These are phyloP conservation scores for Colletotrichum zoysiae DNA, from an alignment of 2,329 filamentous ascomycete species.

Conservation along the genomic window DNA sequence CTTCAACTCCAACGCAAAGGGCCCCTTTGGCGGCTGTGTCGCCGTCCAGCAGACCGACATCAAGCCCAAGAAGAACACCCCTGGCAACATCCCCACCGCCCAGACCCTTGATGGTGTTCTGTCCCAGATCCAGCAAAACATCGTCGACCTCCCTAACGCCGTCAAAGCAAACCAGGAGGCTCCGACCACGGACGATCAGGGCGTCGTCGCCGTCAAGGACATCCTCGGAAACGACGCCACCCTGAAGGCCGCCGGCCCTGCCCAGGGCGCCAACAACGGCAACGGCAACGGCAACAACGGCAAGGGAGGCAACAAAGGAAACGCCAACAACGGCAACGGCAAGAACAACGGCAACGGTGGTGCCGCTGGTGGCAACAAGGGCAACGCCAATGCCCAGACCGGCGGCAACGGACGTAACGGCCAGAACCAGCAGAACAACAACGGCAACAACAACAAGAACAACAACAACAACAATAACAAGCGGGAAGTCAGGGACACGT, in stretches of 20 bases:
- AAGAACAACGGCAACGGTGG: conserved; percentile 5
- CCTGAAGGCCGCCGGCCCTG: conserved; percentile 49
- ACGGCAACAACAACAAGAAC: conserved; percentile 18
- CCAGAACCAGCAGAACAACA: conserved; percentile 28
- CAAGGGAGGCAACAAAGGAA: conserved; percentile 1
- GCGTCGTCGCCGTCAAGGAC: conserved; percentile 55
- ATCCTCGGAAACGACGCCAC: conserved; percentile 51
- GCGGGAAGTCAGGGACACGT: conserved; percentile 5
- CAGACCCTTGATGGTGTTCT: conserved; percentile 60
- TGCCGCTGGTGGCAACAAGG: neutral
- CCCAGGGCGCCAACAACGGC: conserved; percentile 41
- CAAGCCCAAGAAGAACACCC: conserved; percentile 56
- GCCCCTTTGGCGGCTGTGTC: conserved; percentile 70
- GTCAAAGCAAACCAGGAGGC: conserved; percentile 59
- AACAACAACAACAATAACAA: conserved; percentile 24
- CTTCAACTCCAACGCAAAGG: conserved; percentile 67
- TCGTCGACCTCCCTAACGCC: conserved; percentile 60
- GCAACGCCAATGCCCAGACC: neutral
- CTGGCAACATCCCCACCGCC: conserved; percentile 59
- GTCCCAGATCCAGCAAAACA: conserved; percentile 64
- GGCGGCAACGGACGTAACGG: conserved; percentile 8
- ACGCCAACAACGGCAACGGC: neutral
- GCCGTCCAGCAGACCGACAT: conserved; percentile 68
- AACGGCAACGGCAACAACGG: neutral
- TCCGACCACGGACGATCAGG: conserved; percentile 47